Evolutionary conservation across 192 early-diverging fungal species (phyloP), one percentile per base, ranked within the genome.

Genomic region (Rhizoclosmatium sp.): DNA sequence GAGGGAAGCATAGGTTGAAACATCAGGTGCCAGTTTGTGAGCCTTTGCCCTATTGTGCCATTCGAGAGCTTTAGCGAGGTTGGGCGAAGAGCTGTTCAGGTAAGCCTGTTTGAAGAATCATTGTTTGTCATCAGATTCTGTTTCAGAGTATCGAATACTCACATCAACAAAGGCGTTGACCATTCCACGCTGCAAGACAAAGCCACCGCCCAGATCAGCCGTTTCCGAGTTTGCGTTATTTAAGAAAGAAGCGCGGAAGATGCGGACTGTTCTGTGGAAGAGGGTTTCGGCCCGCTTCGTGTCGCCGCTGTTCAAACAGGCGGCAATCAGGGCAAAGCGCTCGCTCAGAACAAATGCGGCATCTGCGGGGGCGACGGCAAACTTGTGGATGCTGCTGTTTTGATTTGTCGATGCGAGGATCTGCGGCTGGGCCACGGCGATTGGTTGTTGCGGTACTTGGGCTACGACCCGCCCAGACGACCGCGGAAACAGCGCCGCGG

Each of bases 161-260:
- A 75, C 92, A 60, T 92, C 89, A n/a, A 98, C 82, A 46, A 98
- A 93, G 47, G 92, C 89, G 80, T 98, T 98, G 80, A 95, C 89
- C 51, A 96, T 84, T 14, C 86, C 83, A 12, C 73, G 58, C 61
- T 75, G 59, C 16, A 75, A n/a, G 4, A 75, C 31, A 7, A 59
- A 31, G 10, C 54, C 54, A 7, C 49, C 58, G 23, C 48, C 48
- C 42, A 69, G 10, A 47, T 12, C 10, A 14, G 10, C 45, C n/a
- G 10, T 23, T 72, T 12, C 21, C 7, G 9, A 19, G 40, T 64
- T 75, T 64, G n/a, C 10, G 7, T 14, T 2, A 9, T 7, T 39
- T 2, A 14, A 21, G 48, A 47, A 47, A 1, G 14, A 42, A 41
- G 85, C 84, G 2, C 91, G 85, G 73, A 92, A 90, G 70, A 86